Percentiles rank a stretch among this genome's conserved stretches.
Conservation (phyloP, 1,284 basidiomycete species). For the Afroboletus lepidellus region DNA sequence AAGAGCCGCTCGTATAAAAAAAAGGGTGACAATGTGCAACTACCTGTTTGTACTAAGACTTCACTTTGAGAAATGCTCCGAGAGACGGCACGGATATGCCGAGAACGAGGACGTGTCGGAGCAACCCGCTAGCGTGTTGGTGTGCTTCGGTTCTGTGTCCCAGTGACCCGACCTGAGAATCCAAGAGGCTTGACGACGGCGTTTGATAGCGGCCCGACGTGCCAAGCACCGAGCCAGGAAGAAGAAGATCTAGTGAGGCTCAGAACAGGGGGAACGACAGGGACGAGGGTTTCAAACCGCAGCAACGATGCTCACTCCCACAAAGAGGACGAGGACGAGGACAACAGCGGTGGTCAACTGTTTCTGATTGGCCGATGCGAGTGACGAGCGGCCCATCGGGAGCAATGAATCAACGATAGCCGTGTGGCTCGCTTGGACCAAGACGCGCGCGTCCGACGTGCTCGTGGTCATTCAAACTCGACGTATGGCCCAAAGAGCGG, state of each 20-base stretch:
- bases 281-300: slow-evolving; percentile 9
- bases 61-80: slow-evolving; percentile 17
- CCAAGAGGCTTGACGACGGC: slow-evolving; percentile 29
- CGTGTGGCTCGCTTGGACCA: background rate
- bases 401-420: slow-evolving; percentile 19
- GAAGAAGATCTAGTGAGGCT: slow-evolving; percentile 13
- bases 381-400: background rate
- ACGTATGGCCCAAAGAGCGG: background rate
- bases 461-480: slow-evolving; percentile 2
- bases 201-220: slow-evolving; percentile 21
- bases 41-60: background rate
- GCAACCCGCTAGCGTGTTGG: slow-evolving; percentile 9
- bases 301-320: slow-evolving; percentile 3
- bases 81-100: slow-evolving; percentile 20
- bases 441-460: background rate
- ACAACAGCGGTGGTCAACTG: background rate
- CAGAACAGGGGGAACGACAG: background rate
- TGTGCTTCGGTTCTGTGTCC: slow-evolving; percentile 20
- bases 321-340: slow-evolving; percentile 2
- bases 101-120: slow-evolving; percentile 21
- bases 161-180: slow-evolving; percentile 24
- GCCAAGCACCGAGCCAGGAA: slow-evolving; percentile 15
- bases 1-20: too few relatives aligned
- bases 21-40: too few relatives aligned
- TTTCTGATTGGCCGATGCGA: background rate